These are phyloP conservation scores for Aristolochia contorta DNA, from an alignment of 164 flowering plant genomes.

Conservation along the genomic window DNA sequence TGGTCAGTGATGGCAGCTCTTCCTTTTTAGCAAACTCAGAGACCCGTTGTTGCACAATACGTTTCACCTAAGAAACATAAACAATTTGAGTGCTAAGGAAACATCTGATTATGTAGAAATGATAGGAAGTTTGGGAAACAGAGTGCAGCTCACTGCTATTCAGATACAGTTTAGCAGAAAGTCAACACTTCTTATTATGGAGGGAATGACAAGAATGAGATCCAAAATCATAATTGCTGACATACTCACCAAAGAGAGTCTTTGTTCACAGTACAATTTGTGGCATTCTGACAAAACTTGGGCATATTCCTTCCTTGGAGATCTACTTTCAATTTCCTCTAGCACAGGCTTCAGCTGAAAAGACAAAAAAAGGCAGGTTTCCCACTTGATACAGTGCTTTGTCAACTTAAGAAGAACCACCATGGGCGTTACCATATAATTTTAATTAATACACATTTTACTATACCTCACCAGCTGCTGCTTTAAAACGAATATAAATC, in stretches of 20 bases:
- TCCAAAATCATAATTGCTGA: constrained; percentile 9
- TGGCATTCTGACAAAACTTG: constrained; percentile 89
- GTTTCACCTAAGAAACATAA: constrained; percentile 24
- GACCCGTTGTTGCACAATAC: constrained; percentile 83
- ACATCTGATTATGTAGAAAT: too few relatives aligned
- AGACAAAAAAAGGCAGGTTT: too few relatives aligned
- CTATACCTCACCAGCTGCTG: constrained; percentile 86
- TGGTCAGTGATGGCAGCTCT: constrained; percentile 80
- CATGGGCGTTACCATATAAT: too few relatives aligned
- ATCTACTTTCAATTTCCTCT: constrained; percentile 88
- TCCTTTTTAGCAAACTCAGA: constrained; percentile 91
- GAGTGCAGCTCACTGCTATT: too few relatives aligned
- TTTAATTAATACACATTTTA: neutral
- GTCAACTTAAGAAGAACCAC: neutral
- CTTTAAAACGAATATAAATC: constrained; percentile 91
- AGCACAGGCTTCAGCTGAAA: constrained; percentile 78
- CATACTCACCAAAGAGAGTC: constrained; percentile 72
- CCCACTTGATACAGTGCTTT: neutral
- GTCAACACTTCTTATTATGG: too few relatives aligned
- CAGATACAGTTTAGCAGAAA: too few relatives aligned
- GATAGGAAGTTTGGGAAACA: too few relatives aligned
- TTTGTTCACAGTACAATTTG: constrained; percentile 86
- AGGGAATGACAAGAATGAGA: neutral
- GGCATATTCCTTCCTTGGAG: constrained; percentile 79
- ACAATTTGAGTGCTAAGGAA: neutral